Conservation (phyloP, 2,329 filamentous ascomycete genomes). For the Trichoderma sp. region DNA sequence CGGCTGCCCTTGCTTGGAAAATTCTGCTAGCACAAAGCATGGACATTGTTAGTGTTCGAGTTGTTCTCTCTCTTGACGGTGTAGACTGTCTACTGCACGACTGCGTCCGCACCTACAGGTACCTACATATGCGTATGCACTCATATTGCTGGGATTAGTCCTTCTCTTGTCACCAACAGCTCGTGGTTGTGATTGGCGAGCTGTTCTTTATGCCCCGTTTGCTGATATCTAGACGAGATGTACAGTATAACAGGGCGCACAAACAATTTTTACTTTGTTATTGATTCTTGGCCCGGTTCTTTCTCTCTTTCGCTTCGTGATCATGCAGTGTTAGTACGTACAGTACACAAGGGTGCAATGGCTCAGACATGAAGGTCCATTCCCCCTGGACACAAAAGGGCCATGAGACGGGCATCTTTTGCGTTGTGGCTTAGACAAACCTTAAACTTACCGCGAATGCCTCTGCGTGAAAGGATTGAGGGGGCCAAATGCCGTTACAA, state of each 20-base stretch:
- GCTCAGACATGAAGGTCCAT: not conserved
- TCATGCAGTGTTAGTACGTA: not conserved
- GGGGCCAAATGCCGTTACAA: not conserved
- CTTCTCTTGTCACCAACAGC: not conserved
- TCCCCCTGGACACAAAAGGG: not conserved
- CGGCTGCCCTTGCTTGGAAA: slow-evolving; percentile 12
- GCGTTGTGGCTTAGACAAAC: not conserved
- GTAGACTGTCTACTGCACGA: not conserved
- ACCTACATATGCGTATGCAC: slow-evolving; percentile 7
- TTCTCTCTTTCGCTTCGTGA: not conserved
- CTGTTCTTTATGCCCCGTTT: not conserved
- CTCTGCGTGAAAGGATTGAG: not conserved
- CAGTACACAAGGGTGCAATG: not conserved
- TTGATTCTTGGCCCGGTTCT: not conserved
- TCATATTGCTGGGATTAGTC: not conserved
- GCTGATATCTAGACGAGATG: not conserved
- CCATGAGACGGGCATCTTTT: not conserved
- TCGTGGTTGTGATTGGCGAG: not conserved
- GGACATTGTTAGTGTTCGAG: not conserved
- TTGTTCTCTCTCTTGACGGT: not conserved
- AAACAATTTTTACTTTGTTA: not conserved
- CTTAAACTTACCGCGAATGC: not conserved
- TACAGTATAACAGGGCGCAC: not conserved
- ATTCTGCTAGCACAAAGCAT: not conserved
- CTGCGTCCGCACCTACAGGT: slow-evolving; percentile 11